Base-by-base conservation (phyloP, 2,329 filamentous ascomycete species). In the Phialocephala subalpina region DNA sequence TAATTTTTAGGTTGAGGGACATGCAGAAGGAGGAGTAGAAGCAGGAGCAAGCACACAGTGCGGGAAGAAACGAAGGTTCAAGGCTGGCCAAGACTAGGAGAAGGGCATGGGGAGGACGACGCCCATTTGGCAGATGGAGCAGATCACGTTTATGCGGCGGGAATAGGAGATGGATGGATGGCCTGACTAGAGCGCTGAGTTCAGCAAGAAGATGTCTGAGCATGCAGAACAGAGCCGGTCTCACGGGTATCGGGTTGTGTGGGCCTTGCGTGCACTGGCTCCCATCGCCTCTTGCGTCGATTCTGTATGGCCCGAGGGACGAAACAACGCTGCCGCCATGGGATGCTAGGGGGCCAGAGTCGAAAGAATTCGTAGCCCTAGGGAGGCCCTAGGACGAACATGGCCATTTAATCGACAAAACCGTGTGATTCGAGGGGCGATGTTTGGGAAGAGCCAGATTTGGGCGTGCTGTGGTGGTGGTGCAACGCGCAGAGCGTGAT, bases 211-310 rank as follows among this genome's bases (percentile, higher is more conserved):
- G 62, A 52, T 61, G 69, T 66, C 67, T 70, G 67, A 70, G 69
- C 66, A 66, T 66, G 60, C 58, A 67, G 68, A 65, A 65, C 67
- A 64, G 60, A 61, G 49, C 67, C 67, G 52, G 70, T 73, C 64
- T 73, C 70, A 71, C 56, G 60, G 49, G 49, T 42, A 20, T 16
- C 29, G 49, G 60, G 36, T 27, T 55, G 60, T 35, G 42, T 27
- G 18, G 47, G 25, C 38, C n/a, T 49, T 29, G 45, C 52, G 45
- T 29, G 65, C 47, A 49, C 20, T 42, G 33, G 47, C 53, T 38
- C 36, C 27, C 40, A 58, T 65, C 65, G 67, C 67, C 68, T 70
- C 66, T 64, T 63, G 55, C 62, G 63, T 60, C 47, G 58, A 40
- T 57, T 27, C 27, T 63, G 65, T 60, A 40, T 67, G 67, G 68